A percentile compares a stretch with the other conserved stretches of the same genome.
Evolutionary conservation across 331 rosid species (phyloP).

Genomic region (Malus hybrid): DNA sequence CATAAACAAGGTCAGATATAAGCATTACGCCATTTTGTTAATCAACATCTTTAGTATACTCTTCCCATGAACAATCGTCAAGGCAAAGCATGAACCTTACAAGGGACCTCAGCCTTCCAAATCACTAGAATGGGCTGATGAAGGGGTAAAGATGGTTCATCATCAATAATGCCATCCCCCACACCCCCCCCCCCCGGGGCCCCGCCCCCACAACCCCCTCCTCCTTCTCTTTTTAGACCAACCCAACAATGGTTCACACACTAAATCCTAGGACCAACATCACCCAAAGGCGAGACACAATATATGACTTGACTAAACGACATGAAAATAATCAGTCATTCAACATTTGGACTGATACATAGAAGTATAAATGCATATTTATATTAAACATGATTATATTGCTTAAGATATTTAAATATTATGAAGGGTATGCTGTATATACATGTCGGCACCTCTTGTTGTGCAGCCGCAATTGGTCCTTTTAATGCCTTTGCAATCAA

Average conservation of each 20-base stretch:
- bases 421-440: neutral
- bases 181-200: neutral
- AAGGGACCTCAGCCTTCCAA: neutral
- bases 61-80: no score
- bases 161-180: neutral
- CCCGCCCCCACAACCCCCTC: no score
- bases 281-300: neutral
- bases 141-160: neutral
- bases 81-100: no score
- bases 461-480: slow-evolving; percentile 82
- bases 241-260: neutral
- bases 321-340: neutral
- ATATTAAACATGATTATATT: neutral
- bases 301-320: neutral
- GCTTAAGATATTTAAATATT: neutral
- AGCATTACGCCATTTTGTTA: no score
- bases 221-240: neutral
- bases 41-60: no score
- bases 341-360: neutral
- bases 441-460: slow-evolving; percentile 66
- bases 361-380: neutral
- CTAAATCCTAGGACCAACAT: neutral
- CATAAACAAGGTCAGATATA: no score
- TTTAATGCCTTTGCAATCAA: slow-evolving; percentile 81
- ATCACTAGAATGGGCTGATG: neutral